Evolutionary conservation across 2,329 filamentous ascomycete species (phyloP), one percentile per base, ranked within the genome.

Genomic region (Fusarium drepaniforme): DNA sequence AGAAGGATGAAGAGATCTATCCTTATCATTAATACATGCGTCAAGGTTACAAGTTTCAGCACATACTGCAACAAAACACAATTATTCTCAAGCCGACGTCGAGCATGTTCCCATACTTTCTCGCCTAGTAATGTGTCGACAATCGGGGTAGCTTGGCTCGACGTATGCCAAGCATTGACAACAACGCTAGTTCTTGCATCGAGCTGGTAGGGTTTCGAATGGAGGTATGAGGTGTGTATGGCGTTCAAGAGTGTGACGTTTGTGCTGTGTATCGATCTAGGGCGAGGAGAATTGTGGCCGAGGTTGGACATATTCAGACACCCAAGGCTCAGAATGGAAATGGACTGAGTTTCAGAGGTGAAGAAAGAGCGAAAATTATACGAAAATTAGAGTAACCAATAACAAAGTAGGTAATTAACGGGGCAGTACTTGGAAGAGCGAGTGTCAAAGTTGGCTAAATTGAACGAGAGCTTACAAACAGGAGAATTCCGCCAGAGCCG

Each of bases 21-120:
- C 21, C 0, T 7, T 23, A 8, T 46, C 1, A 46, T 23, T 15
- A 23, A 46, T 5, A 8, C 2, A 21, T 23, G 7, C 3, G 15
- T 8, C 9, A 23, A 13, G 23, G 8, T 8, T 8, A 15, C 2
- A 8, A 23, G 2, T 2, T 2, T 23, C 13, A 12, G 4, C 12
- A 6, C 91, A 77, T 88, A 97, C 95, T 94, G 93, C 75, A 99
- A 85, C 61, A 98, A 88, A 73, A 99, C 93, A 81, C 96, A 98
- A 18, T 95, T 96, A 85, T 99, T 97, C 83, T 99, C 97, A 46
- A 97, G 97, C 85, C 97, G 91, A 72, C 97, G 92, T 77, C 96
- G 91, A 67, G 97, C 96, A 87, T 99, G 97, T 85, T 99, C 96
- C 96, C 97, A 99, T 4, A 95, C 95, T 81, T 94, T 91, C 63